These are phyloP conservation scores for Cucurbitaria berberidis DNA, from an alignment of 2,329 filamentous ascomycete species.

Conservation along the genomic window DNA sequence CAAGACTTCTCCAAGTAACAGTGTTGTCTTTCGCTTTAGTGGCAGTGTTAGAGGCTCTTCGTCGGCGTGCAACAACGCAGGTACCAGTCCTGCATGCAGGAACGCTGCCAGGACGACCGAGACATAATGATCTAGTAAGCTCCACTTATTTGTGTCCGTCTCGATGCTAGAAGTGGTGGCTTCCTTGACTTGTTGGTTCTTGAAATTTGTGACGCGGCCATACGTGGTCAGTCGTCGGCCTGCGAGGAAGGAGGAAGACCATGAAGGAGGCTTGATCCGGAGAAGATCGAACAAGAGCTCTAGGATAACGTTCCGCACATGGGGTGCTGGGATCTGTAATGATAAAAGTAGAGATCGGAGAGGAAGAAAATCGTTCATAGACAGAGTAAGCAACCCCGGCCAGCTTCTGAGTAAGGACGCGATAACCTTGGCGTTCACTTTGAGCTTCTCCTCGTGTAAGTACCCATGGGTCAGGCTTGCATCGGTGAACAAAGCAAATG, in stretches of 20 bases:
- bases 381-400: conserved; percentile 87
- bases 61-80: conserved; percentile 64
- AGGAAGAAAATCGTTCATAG: conserved; percentile 85
- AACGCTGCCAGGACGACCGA: conserved; percentile 85
- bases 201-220: conserved; percentile 87
- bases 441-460: conserved; percentile 69
- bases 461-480: conserved; percentile 61
- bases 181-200: conserved; percentile 63
- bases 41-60: conserved; percentile 70
- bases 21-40: conserved; percentile 84
- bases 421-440: conserved; percentile 91
- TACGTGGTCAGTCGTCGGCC: conserved; percentile 94
- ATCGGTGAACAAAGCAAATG: conserved; percentile 91
- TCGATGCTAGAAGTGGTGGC: conserved; percentile 66
- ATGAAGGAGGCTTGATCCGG: conserved; percentile 89
- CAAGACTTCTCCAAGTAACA: conserved; percentile 88
- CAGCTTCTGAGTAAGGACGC: conserved; percentile 90
- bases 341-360: conserved; percentile 79
- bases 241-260: conserved; percentile 94
- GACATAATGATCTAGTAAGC: conserved; percentile 92
- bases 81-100: conserved; percentile 75
- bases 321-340: conserved; percentile 63
- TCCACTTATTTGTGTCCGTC: conserved; percentile 68
- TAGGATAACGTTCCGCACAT: conserved; percentile 76
- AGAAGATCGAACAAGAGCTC: conserved; percentile 85